Base-by-base conservation (phyloP, 164 flowering plant genomes). In the Vitis cinerea region DNA sequence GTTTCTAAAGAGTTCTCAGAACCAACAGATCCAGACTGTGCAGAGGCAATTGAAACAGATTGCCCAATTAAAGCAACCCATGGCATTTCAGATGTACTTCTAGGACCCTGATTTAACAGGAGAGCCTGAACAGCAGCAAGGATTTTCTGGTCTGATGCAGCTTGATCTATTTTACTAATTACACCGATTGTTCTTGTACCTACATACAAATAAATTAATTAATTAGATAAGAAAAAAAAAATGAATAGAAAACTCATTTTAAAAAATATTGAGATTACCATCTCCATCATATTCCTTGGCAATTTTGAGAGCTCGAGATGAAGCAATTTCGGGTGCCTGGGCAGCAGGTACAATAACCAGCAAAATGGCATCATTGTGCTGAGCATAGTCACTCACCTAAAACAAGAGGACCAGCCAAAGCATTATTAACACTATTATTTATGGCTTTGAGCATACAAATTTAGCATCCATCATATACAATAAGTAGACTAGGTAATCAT, bases 41-140 rank as follows among this genome's bases (percentile, higher is more conserved):
- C 86, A 9, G 99, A 83, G 66, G 98, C 97, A 71, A 96, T 91
- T 50, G 99, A 80, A 64, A 96, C 99, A 59, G 99, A 89, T 67
- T 96, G 99, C 52, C 99, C 99, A 81, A 96, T 96, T 66, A 96
- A 74, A 64, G 98, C 99, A 80, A 93, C 91, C 98, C 98, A 96
- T 14, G 92, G 91, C 14, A 96, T 90, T 67, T 93, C 98, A 74
- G 91, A 74, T 66, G 99, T 83, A 72, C 79, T 93, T n/a, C 92
- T 83, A 29, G 99, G 99, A 53, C 99, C 99, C 78, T 93, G 93
- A 78, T 87, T 88, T 68, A 81, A 64, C 50, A 93, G 77, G 31
- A 96, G 90, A 75, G 99, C 99, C 82, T 92, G 99, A 77, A 96
- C 97, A 65, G 99, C 99, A 73, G 97, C 90, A 75, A 96, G 91